These are phyloP conservation scores for Aspergillus terreus DNA, from an alignment of 2,329 filamentous ascomycete species.

Conservation along the genomic window DNA sequence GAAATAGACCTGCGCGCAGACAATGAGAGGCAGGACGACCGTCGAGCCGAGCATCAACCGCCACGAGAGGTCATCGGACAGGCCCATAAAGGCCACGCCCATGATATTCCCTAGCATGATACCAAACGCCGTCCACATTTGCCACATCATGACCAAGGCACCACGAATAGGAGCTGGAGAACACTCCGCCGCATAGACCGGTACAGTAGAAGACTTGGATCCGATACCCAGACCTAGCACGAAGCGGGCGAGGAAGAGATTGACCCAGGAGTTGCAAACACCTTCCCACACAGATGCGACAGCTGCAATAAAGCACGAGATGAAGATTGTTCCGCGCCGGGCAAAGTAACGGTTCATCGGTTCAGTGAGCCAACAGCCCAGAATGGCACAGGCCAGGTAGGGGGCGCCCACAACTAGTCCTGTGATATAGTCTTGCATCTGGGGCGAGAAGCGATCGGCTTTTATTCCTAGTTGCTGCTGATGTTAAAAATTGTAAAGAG, in stretches of 20 bases:
- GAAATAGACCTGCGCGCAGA: constrained; percentile 60
- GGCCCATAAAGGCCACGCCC: constrained; percentile 45
- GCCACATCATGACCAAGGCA: constrained; percentile 52
- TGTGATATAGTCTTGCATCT: constrained; percentile 31
- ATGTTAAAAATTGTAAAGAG: not conserved
- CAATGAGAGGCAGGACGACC: constrained; percentile 55
- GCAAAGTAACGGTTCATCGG: constrained; percentile 44
- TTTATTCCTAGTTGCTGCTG: constrained; percentile 11
- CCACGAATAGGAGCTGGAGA: constrained; percentile 49
- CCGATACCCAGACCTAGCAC: constrained; percentile 43
- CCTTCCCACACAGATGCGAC: constrained; percentile 43
- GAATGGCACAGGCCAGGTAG: constrained; percentile 42
- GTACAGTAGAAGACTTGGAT: constrained; percentile 43
- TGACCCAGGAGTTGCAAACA: constrained; percentile 40
- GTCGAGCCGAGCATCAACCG: constrained; percentile 67
- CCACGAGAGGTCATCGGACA: constrained; percentile 55
- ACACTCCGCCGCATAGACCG: constrained; percentile 48
- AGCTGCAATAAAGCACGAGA: constrained; percentile 40
- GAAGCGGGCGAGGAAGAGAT: constrained; percentile 41
- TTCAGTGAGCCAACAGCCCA: constrained; percentile 49
- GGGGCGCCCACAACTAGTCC: constrained; percentile 45
- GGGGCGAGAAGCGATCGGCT: constrained; percentile 7
- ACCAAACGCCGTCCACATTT: constrained; percentile 48
- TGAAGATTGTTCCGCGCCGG: constrained; percentile 45
- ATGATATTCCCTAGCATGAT: constrained; percentile 48